Percentiles rank a stretch among this genome's conserved stretches.
phyloP scores from a whole-genome alignment of 768 basidiomycete genomes.

The Leccinum subgranulosum region DNA sequence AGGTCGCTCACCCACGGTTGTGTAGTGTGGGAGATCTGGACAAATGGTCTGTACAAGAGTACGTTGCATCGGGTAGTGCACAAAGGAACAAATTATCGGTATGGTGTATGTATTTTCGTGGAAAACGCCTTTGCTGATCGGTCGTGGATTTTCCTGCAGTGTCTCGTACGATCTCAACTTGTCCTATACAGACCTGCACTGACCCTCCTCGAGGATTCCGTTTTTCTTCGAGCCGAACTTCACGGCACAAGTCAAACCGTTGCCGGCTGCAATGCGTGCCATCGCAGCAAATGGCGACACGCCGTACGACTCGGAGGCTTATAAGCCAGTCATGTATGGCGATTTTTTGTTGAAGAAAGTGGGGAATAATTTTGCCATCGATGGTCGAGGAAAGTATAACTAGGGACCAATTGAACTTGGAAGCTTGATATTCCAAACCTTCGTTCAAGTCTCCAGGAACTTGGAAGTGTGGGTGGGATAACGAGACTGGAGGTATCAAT shows the following conservation, averaged over 20 bases:
- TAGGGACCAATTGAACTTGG: background rate
- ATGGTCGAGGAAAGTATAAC: conserved; percentile 35
- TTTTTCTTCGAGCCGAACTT: conserved; percentile 96
- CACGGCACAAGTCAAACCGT: conserved; percentile 61
- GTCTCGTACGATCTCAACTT: conserved; percentile 57
- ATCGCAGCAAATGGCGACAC: conserved; percentile 8
- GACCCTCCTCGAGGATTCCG: conserved; percentile 55
- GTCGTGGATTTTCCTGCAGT: conserved; percentile 32
- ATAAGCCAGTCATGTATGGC: conserved; percentile 65
- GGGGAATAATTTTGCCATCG: conserved; percentile 60
- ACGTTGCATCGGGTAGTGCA: conserved; percentile 92
- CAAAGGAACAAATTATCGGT: conserved; percentile 63
- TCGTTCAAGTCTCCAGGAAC: too few species aligned
- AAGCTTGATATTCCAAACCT: too few species aligned
- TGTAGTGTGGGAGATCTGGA: conserved; percentile 91
- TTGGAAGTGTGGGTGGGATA: too few species aligned
- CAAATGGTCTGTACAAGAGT: conserved; percentile 80
- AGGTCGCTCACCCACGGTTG: background rate
- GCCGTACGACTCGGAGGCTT: conserved; percentile 27
- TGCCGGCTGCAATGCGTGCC: conserved; percentile 55
- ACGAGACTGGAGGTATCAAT: too few species aligned
- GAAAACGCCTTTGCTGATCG: background rate
- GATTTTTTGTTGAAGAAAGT: conserved; percentile 76
- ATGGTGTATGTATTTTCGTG: conserved; percentile 3
- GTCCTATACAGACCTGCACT: background rate